Percentiles rank a stretch among this genome's conserved stretches.
Conservation (phyloP, 1,139 yeast genomes). For the Magnusiomyces magnusii region DNA sequence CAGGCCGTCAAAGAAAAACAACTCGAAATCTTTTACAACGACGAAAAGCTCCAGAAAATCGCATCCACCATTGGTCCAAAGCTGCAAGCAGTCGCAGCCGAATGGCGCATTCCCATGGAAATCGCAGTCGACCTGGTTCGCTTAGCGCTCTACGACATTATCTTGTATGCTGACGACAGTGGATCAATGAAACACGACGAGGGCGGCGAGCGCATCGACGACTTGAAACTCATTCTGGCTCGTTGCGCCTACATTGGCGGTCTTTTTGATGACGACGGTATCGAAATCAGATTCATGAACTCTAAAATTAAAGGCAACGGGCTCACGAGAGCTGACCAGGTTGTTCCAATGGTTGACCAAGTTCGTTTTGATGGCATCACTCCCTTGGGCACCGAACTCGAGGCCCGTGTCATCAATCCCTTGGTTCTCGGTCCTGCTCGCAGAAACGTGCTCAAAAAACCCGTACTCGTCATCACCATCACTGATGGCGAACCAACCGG, state of each 20-base stretch:
- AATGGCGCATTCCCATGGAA: slow-evolving; percentile 31
- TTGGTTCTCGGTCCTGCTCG: slow-evolving; percentile 26
- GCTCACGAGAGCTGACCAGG: slow-evolving; percentile 22
- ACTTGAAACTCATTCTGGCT: slow-evolving; percentile 27
- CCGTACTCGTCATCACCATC: slow-evolving; percentile 28
- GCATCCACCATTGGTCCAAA: slow-evolving; percentile 26
- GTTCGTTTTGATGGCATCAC: slow-evolving; percentile 29
- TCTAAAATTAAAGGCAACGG: slow-evolving; percentile 24
- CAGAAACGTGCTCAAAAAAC: slow-evolving; percentile 24
- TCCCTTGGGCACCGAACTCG: slow-evolving; percentile 28
- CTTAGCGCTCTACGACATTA: slow-evolving; percentile 30
- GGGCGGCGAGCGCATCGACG: slow-evolving; percentile 32
- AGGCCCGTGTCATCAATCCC: slow-evolving; percentile 27
- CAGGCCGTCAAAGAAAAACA: slow-evolving; percentile 29
- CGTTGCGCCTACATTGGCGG: slow-evolving; percentile 29
- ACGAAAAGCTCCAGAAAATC: slow-evolving; percentile 28
- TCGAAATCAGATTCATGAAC: slow-evolving; percentile 30
- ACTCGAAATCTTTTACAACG: slow-evolving; percentile 29
- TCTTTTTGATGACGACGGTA: slow-evolving; percentile 29
- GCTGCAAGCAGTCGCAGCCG: slow-evolving; percentile 22
- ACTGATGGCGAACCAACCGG: slow-evolving; percentile 34
- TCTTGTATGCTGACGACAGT: slow-evolving; percentile 30
- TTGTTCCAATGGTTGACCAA: slow-evolving; percentile 24
- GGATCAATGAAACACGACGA: slow-evolving; percentile 33
- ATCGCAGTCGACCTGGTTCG: slow-evolving; percentile 30